Evolutionary conservation across 768 basidiomycete genomes (phyloP).

Genomic region (Mycena alexandri): DNA sequence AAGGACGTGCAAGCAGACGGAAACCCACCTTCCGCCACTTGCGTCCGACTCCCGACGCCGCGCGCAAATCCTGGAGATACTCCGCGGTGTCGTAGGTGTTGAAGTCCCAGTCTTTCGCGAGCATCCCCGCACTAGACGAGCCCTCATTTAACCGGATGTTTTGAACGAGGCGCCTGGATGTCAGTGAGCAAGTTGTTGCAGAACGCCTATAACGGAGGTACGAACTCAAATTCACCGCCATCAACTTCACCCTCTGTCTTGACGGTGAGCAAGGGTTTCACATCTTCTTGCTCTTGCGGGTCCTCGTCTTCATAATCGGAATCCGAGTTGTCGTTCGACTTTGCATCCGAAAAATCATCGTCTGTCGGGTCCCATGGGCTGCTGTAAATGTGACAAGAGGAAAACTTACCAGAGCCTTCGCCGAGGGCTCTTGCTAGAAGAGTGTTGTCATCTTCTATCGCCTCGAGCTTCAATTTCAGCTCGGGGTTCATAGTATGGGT

Average conservation of each 20-base stretch:
- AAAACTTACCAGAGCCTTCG: not conserved
- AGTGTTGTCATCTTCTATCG: slow-evolving; percentile 27
- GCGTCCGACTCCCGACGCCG: slow-evolving; percentile 78
- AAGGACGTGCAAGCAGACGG: not conserved
- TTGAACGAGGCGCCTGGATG: slow-evolving; percentile 72
- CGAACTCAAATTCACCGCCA: slow-evolving; percentile 73
- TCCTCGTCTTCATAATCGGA: slow-evolving; percentile 31
- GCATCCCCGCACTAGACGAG: slow-evolving; percentile 55
- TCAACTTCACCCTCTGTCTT: slow-evolving; percentile 55
- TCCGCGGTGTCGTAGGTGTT: slow-evolving; percentile 74
- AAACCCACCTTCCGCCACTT: slow-evolving; percentile 61
- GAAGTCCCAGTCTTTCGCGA: slow-evolving; percentile 82
- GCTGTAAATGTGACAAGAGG: not conserved
- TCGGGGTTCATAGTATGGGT: slow-evolving; percentile 12
- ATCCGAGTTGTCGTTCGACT: slow-evolving; percentile 9
- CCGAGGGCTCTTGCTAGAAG: slow-evolving; percentile 6
- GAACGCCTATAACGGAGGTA: not conserved
- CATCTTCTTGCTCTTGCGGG: slow-evolving; percentile 26
- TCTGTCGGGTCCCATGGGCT: not conserved
- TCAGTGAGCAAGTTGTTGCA: slow-evolving; percentile 3
- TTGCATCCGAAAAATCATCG: slow-evolving; percentile 3
- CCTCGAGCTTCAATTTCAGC: slow-evolving; percentile 34
- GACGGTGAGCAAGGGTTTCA: slow-evolving; percentile 5
- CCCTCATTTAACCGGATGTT: slow-evolving; percentile 70
- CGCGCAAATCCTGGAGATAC: slow-evolving; percentile 79